A percentile compares a stretch with the other conserved stretches of the same genome.
These are phyloP conservation scores for Metarhizium anisopliae DNA, from an alignment of 2,329 filamentous ascomycete species.

Conservation along the genomic window DNA sequence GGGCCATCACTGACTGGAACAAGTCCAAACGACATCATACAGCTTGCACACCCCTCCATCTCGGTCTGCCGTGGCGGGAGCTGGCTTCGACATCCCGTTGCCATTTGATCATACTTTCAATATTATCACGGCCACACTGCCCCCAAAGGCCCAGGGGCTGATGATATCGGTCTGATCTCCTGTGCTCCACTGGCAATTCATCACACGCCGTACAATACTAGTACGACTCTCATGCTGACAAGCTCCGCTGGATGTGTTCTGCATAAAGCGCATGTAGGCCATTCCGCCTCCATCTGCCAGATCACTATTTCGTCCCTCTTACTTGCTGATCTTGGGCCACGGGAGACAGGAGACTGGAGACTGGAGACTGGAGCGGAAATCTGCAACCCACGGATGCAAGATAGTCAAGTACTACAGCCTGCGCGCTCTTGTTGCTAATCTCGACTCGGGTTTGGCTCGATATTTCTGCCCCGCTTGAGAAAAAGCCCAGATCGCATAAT, in stretches of 20 bases:
- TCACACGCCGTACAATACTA: neutral
- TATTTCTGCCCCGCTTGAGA: neutral
- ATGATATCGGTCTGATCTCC: neutral
- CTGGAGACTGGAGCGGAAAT: neutral
- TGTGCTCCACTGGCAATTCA: neutral
- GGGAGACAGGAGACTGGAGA: neutral
- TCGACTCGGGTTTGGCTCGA: neutral
- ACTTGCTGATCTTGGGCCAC: neutral
- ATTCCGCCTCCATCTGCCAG: neutral
- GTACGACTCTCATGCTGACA: neutral
- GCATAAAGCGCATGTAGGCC: neutral
- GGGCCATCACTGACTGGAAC: neutral
- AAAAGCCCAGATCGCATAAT: neutral
- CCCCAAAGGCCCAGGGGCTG: neutral
- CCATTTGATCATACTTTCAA: neutral
- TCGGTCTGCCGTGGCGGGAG: neutral
- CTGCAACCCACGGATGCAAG: neutral
- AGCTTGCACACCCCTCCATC: neutral
- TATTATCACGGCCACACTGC: neutral
- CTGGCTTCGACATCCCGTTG: neutral
- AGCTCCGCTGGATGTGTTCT: neutral
- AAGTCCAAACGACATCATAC: neutral
- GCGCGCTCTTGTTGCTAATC: no score
- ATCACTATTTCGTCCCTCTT: neutral
- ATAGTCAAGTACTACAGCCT: no score